These are phyloP conservation scores for Pleurotus tuoliensis DNA, from an alignment of 768 basidiomycete genomes.

Conservation along the genomic window DNA sequence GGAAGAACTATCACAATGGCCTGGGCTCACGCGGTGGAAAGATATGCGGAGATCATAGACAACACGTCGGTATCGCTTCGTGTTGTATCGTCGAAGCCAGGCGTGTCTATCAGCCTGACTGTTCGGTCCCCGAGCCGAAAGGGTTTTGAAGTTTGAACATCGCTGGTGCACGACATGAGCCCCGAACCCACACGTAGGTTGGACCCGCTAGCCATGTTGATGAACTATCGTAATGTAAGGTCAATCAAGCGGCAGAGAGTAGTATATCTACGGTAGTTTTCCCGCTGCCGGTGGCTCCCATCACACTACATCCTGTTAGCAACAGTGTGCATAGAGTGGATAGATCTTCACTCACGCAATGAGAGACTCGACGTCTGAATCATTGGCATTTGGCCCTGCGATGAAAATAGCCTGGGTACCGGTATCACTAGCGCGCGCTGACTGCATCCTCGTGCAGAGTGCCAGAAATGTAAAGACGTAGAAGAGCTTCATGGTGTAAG, in stretches of 20 bases:
- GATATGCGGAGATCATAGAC: conserved; percentile 32
- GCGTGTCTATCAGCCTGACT: conserved; percentile 36
- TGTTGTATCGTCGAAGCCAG: conserved; percentile 32
- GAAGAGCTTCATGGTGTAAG: too few relatives aligned
- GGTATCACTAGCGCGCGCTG: too few relatives aligned
- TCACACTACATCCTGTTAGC: background rate
- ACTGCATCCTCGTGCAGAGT: too few relatives aligned
- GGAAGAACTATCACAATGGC: background rate
- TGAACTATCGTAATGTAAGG: conserved; percentile 26
- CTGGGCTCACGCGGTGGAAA: conserved; percentile 18
- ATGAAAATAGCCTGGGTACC: too few relatives aligned
- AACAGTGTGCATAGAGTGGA: too few relatives aligned
- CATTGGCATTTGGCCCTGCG: too few relatives aligned
- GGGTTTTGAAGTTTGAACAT: conserved; percentile 25
- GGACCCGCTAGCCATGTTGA: conserved; percentile 35
- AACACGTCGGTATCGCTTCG: conserved; percentile 32
- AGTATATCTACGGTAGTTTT: conserved; percentile 12
- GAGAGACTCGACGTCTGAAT: too few relatives aligned
- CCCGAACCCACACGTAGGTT: conserved; percentile 19
- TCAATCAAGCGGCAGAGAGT: background rate
- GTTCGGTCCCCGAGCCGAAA: conserved; percentile 24
- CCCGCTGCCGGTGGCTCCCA: conserved; percentile 18
- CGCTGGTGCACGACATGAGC: conserved; percentile 34
- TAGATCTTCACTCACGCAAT: too few relatives aligned
- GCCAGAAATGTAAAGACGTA: too few relatives aligned